Percentiles rank a stretch among this genome's conserved stretches.
Conservation (phyloP, 192 early-diverging fungal species). For the Backusella macrospora region DNA sequence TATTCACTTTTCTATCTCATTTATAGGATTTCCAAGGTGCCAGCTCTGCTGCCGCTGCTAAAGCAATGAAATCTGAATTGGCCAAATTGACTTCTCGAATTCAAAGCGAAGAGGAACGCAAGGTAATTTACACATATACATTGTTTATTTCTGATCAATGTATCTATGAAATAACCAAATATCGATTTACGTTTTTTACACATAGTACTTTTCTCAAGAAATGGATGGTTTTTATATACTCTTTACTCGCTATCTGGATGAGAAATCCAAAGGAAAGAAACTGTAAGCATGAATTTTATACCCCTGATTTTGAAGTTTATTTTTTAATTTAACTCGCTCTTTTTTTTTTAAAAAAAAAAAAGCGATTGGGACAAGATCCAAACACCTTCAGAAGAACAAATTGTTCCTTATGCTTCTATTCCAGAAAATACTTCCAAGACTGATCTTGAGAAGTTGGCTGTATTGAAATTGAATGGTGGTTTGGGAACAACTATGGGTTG, state of each 20-base stretch:
- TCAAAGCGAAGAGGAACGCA: conserved; percentile 61
- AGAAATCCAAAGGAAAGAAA: conserved; percentile 76
- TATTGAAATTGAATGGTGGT: conserved; percentile 99
- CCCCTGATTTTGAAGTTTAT: neutral
- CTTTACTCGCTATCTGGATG: conserved; percentile 84
- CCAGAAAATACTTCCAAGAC: conserved; percentile 50
- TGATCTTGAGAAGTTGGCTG: conserved; percentile 89
- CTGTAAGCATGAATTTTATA: conserved; percentile 54
- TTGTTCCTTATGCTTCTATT: conserved; percentile 82
- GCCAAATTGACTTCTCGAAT: conserved; percentile 59
- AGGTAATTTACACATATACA: conserved; percentile 35
- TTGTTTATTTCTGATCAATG: neutral
- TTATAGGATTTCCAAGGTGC: conserved; percentile 60
- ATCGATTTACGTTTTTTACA: neutral
- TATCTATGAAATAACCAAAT: neutral
- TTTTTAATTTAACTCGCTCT: neutral
- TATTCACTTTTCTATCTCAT: neutral
- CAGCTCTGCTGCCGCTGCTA: conserved; percentile 61
- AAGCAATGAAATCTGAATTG: conserved; percentile 80
- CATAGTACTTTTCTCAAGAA: conserved; percentile 70
- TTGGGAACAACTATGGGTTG: conserved; percentile 99
- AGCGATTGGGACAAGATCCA: conserved; percentile 96
- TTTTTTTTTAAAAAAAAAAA: conserved; percentile 9
- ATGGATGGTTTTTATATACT: conserved; percentile 87
- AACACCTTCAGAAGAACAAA: conserved; percentile 86